Percentiles rank a stretch among this genome's conserved stretches.
These are phyloP conservation scores for Pilaira anomala DNA, from an alignment of 192 early-diverging fungal genomes.

Conservation along the genomic window DNA sequence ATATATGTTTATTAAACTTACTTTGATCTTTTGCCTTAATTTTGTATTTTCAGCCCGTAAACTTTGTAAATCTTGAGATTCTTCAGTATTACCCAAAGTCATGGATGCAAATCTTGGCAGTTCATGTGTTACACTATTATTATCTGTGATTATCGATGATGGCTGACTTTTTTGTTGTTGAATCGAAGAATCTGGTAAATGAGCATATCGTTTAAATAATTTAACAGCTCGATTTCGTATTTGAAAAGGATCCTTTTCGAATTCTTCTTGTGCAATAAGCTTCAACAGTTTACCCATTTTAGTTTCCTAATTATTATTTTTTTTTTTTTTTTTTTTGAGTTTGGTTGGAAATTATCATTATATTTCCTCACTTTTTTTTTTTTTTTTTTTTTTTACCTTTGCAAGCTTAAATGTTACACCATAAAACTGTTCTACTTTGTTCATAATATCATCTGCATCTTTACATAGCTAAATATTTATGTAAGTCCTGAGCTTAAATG, in stretches of 20 bases:
- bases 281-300: slow-evolving; percentile 40
- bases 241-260: slow-evolving; percentile 12
- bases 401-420: slow-evolving; percentile 34
- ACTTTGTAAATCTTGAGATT: slow-evolving; percentile 7
- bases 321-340: too few species aligned
- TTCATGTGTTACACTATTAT: background rate
- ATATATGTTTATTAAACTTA: background rate
- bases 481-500: background rate
- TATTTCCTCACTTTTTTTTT: background rate
- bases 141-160: background rate
- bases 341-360: too few species aligned
- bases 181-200: slow-evolving; percentile 1
- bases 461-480: background rate
- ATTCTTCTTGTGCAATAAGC: slow-evolving; percentile 26
- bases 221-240: slow-evolving; percentile 15
- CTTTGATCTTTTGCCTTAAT: slow-evolving; percentile 19
- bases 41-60: slow-evolving; percentile 15
- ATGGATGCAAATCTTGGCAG: slow-evolving; percentile 8
- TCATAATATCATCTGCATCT: slow-evolving; percentile 26
- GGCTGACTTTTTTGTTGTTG: background rate
- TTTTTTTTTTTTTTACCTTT: slow-evolving; percentile 18
- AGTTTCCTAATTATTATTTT: slow-evolving; percentile 22
- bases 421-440: slow-evolving; percentile 30
- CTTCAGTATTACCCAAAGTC: slow-evolving; percentile 18
- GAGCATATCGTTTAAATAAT: slow-evolving; percentile 19